Evolutionary conservation across 257 asterid species (phyloP), one percentile per base, ranked within the genome.

Genomic region (Solanum sejunctum): DNA sequence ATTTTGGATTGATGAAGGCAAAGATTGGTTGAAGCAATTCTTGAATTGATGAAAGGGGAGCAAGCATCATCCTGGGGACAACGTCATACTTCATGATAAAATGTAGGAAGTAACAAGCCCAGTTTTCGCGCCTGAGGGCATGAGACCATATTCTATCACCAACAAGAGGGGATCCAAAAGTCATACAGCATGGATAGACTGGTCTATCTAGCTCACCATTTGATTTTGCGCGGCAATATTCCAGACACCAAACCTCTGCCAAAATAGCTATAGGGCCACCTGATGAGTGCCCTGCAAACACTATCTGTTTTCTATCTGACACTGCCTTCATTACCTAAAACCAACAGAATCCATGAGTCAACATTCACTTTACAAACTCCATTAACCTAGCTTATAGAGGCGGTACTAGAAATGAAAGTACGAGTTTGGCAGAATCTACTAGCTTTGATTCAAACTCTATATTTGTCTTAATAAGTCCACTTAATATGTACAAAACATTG

Each of bases 221-320:
- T 71, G 82, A 84, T 85, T 93, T 91, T 32, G 73, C 58, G 94
- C 89, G 89, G 84, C 89, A 51, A 51, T 54, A 91, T 88, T 95
- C 99, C 9, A 95, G 83, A 92, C 91, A 91, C 98, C 97, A 95
- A 78, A 94, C 86, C 77, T 97, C 86, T 51, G 98, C 92, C 80
- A 95, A 91, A 70, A 91, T 87, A 83, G 99, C 97, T 36, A 87
- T 70, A 23, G 98, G 89, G 26, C 97, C 98, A 26, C 97, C 97
- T 0, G 95, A 92, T 51, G 97, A 95, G 89, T 95, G 98, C 32
- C 98, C 99, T 16, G 97, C 78, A 85, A 95, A 95, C 72, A 94
- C 88, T 83, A 94, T 75, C n/a, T 92, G 95, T 89, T 92, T 94
- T 80, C 85, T 85, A 52, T 94, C 93, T 20, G 88, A 88, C 60